A percentile compares a stretch with the other conserved stretches of the same genome.
These are phyloP conservation scores for Cladosporium austrohemisphaericum DNA, from an alignment of 2,329 filamentous ascomycete species.

Conservation along the genomic window DNA sequence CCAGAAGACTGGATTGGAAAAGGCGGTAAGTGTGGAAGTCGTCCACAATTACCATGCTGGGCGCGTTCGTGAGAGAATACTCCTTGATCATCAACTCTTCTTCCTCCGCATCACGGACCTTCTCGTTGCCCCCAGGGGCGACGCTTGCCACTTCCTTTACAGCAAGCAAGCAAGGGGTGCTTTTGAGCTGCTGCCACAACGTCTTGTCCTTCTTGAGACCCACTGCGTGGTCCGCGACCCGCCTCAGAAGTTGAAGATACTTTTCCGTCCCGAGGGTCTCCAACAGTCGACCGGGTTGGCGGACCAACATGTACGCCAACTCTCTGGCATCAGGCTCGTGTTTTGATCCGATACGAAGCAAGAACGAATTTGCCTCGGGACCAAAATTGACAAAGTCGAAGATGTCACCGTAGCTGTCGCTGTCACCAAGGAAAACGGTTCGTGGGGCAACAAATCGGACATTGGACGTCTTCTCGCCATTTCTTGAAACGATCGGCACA, in stretches of 20 bases:
- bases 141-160: constrained; percentile 65
- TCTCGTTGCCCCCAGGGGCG: constrained; percentile 51
- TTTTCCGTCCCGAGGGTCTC: constrained; percentile 79
- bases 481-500: constrained; percentile 57
- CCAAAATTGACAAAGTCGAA: constrained; percentile 98
- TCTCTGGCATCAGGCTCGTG: constrained; percentile 84
- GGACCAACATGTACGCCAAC: constrained; percentile 77
- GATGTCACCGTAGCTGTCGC: constrained; percentile 75
- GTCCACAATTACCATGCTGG: constrained; percentile 73
- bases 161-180: constrained; percentile 73
- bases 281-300: constrained; percentile 76
- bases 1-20: constrained; percentile 80
- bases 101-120: constrained; percentile 39
- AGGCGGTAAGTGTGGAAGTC: constrained; percentile 85
- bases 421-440: constrained; percentile 73
- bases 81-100: constrained; percentile 60
- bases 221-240: constrained; percentile 68
- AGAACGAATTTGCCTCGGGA: constrained; percentile 77
- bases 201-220: constrained; percentile 73
- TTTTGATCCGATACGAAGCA: constrained; percentile 85
- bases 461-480: constrained; percentile 25
- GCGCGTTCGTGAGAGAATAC: constrained; percentile 71
- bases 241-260: constrained; percentile 78
- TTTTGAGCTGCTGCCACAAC: constrained; percentile 72
- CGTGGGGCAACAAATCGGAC: constrained; percentile 63